Percentiles rank a stretch among this genome's conserved stretches.
Evolutionary conservation across 2,329 filamentous ascomycete genomes (phyloP).

Genomic region (Colletotrichum chlorophyti): DNA sequence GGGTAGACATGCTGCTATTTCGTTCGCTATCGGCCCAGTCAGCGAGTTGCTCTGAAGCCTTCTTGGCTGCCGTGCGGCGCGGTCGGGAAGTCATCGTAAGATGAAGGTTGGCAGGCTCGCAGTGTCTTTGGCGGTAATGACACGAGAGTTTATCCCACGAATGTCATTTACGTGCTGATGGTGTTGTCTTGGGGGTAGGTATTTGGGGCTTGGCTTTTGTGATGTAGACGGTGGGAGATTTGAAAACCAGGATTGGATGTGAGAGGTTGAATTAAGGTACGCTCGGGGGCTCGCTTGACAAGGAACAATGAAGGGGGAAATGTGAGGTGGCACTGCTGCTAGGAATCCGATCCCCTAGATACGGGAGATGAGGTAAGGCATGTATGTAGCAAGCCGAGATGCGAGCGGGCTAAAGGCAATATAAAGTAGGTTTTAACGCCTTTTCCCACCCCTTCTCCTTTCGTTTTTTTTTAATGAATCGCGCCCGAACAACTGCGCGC

Average conservation of each 20-base stretch:
- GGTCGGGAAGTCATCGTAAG: slow-evolving; percentile 54
- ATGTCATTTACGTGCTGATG: background rate
- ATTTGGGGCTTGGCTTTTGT: slow-evolving; percentile 9
- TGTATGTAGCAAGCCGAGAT: slow-evolving; percentile 20
- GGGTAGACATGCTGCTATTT: slow-evolving; percentile 55
- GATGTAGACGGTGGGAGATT: slow-evolving; percentile 12
- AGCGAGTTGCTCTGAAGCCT: slow-evolving; percentile 50
- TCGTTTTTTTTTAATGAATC: slow-evolving; percentile 10
- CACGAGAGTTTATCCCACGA: slow-evolving; percentile 1
- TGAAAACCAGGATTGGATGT: slow-evolving; percentile 16
- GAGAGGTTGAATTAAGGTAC: slow-evolving; percentile 30
- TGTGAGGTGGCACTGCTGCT: slow-evolving; percentile 27
- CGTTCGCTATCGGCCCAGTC: slow-evolving; percentile 56
- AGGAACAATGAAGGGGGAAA: slow-evolving; percentile 22
- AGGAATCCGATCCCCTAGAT: slow-evolving; percentile 28
- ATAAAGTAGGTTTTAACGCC: slow-evolving; percentile 21
- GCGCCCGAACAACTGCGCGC: slow-evolving; percentile 8
- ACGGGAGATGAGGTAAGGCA: slow-evolving; percentile 29
- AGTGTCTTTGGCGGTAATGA: slow-evolving; percentile 1
- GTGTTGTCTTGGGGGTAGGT: slow-evolving; percentile 12
- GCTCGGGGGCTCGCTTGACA: slow-evolving; percentile 19
- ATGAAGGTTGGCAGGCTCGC: slow-evolving; percentile 21
- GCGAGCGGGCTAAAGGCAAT: slow-evolving; percentile 4
- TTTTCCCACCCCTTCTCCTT: too few species aligned
- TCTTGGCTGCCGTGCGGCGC: slow-evolving; percentile 50